These are phyloP conservation scores for Neospora caninum DNA, from an alignment of 169 alveolate species.

Conservation along the genomic window DNA sequence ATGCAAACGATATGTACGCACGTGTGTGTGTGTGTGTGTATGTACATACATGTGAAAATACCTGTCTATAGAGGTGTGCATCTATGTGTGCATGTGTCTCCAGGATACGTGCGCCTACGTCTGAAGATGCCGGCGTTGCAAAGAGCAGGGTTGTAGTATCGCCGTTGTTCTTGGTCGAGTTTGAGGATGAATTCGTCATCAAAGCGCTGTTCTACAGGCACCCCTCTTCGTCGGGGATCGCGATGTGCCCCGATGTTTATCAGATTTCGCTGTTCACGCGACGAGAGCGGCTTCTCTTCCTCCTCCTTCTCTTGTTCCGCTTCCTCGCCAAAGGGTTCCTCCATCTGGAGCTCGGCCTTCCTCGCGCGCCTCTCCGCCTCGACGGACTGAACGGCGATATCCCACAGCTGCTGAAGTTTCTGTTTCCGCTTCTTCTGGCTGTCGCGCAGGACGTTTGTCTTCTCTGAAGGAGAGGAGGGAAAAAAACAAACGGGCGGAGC, in stretches of 20 bases:
- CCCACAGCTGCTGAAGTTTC: constrained; percentile 68
- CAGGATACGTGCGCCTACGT: neutral
- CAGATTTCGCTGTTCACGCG: constrained; percentile 52
- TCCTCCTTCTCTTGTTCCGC: neutral
- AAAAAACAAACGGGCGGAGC: no score
- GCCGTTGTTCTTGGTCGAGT: constrained; percentile 26
- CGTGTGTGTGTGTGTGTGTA: neutral
- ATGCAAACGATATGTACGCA: no score
- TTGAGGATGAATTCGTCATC: constrained; percentile 25
- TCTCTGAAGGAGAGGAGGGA: neutral
- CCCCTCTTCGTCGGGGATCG: neutral
- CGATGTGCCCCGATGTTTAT: constrained; percentile 17
- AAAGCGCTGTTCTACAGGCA: neutral
- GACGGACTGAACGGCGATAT: constrained; percentile 45
- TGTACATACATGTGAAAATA: neutral
- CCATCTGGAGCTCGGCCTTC: constrained; percentile 52
- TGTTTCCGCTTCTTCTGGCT: constrained; percentile 31
- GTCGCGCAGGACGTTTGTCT: neutral
- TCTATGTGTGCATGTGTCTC: neutral
- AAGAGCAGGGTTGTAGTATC: constrained; percentile 63
- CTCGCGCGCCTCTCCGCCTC: constrained; percentile 67
- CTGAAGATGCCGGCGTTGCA: constrained; percentile 68
- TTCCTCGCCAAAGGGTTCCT: neutral
- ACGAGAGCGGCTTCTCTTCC: neutral
- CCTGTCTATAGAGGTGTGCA: neutral